Conservation (phyloP, 1,284 basidiomycete species). For the Microbotryum scabiosae region DNA sequence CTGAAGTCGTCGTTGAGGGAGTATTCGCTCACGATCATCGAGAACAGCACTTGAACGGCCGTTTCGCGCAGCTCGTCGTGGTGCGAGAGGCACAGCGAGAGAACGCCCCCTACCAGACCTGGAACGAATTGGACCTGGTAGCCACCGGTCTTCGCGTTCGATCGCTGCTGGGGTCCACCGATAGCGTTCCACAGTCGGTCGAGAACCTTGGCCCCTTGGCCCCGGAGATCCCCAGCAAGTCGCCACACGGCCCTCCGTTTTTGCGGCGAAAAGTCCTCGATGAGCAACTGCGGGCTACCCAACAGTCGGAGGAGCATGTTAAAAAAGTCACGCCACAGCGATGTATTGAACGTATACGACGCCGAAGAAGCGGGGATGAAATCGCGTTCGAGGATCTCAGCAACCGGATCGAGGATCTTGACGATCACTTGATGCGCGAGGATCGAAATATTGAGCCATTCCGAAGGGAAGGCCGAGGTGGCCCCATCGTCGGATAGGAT, state of each 20-base stretch:
- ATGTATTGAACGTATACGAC: constrained; percentile 61
- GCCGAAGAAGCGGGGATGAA: constrained; percentile 64
- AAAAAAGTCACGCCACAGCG: constrained; percentile 74
- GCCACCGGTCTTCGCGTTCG: constrained; percentile 21
- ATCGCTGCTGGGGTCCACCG: constrained; percentile 57
- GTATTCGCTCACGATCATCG: constrained; percentile 85
- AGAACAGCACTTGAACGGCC: constrained; percentile 78
- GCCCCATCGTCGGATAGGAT: constrained; percentile 64
- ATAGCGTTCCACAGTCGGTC: constrained; percentile 79
- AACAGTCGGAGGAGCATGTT: constrained; percentile 74
- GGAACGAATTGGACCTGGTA: constrained; percentile 52
- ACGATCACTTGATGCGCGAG: constrained; percentile 79
- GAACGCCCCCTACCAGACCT: constrained; percentile 78
- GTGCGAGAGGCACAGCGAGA: constrained; percentile 87
- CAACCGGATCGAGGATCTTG: constrained; percentile 76
- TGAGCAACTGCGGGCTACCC: constrained; percentile 80
- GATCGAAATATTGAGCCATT: constrained; percentile 88
- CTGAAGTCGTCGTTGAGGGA: constrained; percentile 31
- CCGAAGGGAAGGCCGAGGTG: constrained; percentile 62
- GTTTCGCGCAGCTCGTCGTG: constrained; percentile 85
- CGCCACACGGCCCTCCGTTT: constrained; percentile 82
- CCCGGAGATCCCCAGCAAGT: constrained; percentile 85
- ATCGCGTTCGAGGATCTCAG: constrained; percentile 63
- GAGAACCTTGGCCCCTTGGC: constrained; percentile 80
- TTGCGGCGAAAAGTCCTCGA: constrained; percentile 87